These are phyloP conservation scores for Umbelopsis isabellina DNA, from an alignment of 192 early-diverging fungal genomes.

Conservation along the genomic window DNA sequence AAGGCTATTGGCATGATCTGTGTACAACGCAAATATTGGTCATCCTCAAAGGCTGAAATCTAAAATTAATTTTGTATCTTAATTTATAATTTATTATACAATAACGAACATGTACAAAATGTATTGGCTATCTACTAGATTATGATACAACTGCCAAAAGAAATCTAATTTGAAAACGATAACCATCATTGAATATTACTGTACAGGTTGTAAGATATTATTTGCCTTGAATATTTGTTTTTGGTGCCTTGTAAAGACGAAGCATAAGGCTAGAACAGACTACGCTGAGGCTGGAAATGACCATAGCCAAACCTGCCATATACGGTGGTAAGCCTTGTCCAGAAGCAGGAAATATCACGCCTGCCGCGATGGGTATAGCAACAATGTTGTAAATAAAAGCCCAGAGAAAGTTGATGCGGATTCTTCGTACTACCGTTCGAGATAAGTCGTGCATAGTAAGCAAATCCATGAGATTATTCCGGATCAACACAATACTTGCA, in stretches of 20 bases:
- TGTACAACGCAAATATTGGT: too few species aligned
- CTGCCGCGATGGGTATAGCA: slow-evolving; percentile 91
- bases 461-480: slow-evolving; percentile 76
- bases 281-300: slow-evolving; percentile 81
- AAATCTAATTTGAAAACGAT: too few species aligned
- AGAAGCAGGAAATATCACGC: slow-evolving; percentile 68
- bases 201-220: background rate
- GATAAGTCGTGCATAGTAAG: slow-evolving; percentile 80
- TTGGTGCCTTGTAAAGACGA: slow-evolving; percentile 32
- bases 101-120: too few species aligned
- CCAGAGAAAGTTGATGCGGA: slow-evolving; percentile 88
- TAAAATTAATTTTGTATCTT: too few species aligned
- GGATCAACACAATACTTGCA: slow-evolving; percentile 81
- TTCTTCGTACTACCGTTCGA: slow-evolving; percentile 71
- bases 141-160: too few species aligned
- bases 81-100: too few species aligned
- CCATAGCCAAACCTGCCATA: slow-evolving; percentile 92
- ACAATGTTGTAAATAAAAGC: slow-evolving; percentile 87
- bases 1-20: too few species aligned
- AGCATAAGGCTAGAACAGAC: slow-evolving; percentile 78
- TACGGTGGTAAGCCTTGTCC: slow-evolving; percentile 68
- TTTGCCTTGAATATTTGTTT: background rate
- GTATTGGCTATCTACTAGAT: too few species aligned
- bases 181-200: too few species aligned
- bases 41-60: too few species aligned